Base-by-base conservation (phyloP, 352 stramenopile species). In the Globisporangium splendens region DNA sequence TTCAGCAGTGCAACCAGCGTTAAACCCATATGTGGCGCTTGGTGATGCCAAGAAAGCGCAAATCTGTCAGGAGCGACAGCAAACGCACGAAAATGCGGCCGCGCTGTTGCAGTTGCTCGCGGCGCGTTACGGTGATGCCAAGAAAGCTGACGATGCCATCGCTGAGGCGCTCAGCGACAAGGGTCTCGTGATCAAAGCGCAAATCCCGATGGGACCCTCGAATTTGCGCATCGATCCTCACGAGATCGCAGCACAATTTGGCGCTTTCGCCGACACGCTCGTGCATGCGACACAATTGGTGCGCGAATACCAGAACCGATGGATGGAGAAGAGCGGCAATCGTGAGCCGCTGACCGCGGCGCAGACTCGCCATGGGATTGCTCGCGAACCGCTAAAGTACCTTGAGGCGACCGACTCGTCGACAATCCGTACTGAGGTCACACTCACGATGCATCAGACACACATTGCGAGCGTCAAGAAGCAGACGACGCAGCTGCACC, bases 161-260 rank as follows among this genome's bases (percentile, higher is more conserved):
- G 81, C 72, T 1, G 48, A 71, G 10, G 55, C 82, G n/a, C 54
- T 93, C 20, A 75, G 71, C 33, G 53, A 63, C 0, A 59, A 75
- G 20, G 83, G 83, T 17, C 71, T 93, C n/a, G 75, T 89, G 18
- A 52, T 90, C 21, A 89, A 86, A 44, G 75, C 77, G 12, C 83
- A 93, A 56, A 84, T 91, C 51, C 83, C 83, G 1, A 73, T 93
- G 41, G 83, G 81, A 1, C 77, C 81, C 2, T 86, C 83, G 3
- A 73, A 75, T 43, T 62, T 91, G 38, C 59, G 61, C 11, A 59
- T 93, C 7, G 69, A 85, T 20, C 42, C 68, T 0, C 20, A 66
- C 1, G 79, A 91, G 46, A 46, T 90, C 0, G 41, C 53, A 3
- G 38, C 43, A 0, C 61, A 63, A 13, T 89, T 87, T 58, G 81